Conservation (phyloP, 768 basidiomycete genomes). For the Russula abietina region DNA sequence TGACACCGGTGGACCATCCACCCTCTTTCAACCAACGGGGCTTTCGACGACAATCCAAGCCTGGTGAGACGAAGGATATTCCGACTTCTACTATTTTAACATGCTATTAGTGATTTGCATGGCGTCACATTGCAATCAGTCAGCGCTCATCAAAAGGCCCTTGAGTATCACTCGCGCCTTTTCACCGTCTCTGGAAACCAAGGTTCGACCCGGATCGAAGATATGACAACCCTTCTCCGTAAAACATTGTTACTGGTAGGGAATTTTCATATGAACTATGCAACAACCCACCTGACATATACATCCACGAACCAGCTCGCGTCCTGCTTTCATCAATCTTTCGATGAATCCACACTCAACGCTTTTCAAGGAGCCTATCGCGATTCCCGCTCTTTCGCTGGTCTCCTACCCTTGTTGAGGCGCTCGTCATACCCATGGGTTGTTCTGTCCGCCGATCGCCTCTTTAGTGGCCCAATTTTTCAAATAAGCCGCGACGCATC, state of each 20-base stretch:
- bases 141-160: slow-evolving; percentile 1
- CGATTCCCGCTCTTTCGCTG: not conserved
- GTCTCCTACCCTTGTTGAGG: slow-evolving; percentile 9
- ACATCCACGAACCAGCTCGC: slow-evolving; percentile 4
- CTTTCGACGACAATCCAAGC: slow-evolving; percentile 10
- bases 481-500: slow-evolving; percentile 3
- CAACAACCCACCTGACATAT: not conserved
- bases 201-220: slow-evolving; percentile 8
- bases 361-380: slow-evolving; percentile 1
- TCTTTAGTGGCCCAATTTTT: slow-evolving; percentile 2
- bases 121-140: slow-evolving; percentile 10
- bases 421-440: slow-evolving; percentile 17
- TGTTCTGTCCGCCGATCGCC: not conserved
- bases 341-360: slow-evolving; percentile 16
- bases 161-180: slow-evolving; percentile 12
- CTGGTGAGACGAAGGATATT: slow-evolving; percentile 9
- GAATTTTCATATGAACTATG: not conserved
- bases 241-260: slow-evolving; percentile 13
- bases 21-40: slow-evolving; percentile 18
- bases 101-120: slow-evolving; percentile 16
- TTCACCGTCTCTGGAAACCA: slow-evolving; percentile 3
- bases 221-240: slow-evolving; percentile 8
- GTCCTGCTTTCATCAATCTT: slow-evolving; percentile 17
- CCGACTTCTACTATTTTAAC: not conserved
- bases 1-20: slow-evolving; percentile 14